These are phyloP conservation scores for Cystobasidiaceae sp. DNA, from an alignment of 1,284 basidiomycete species.

Conservation along the genomic window DNA sequence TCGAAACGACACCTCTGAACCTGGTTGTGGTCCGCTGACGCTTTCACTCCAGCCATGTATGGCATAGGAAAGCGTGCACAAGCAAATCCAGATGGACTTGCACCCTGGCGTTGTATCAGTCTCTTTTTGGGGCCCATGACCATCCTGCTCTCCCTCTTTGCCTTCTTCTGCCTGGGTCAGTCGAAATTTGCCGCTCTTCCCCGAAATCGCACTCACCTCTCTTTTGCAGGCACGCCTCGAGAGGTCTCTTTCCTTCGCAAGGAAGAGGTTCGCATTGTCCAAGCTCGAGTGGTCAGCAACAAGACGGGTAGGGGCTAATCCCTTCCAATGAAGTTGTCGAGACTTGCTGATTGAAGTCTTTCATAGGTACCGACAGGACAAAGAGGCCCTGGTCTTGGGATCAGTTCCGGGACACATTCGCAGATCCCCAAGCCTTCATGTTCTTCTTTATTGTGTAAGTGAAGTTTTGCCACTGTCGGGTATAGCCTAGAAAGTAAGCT, in stretches of 20 bases:
- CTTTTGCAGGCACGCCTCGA: conserved; percentile 33
- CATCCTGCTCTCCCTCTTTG: conserved; percentile 34
- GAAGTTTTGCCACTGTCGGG: too few species aligned
- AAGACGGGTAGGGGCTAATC: neutral
- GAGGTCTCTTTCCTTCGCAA: conserved; percentile 42
- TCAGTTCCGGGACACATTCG: conserved; percentile 41
- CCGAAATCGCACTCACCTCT: neutral
- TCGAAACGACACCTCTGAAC: neutral
- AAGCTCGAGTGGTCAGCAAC: neutral
- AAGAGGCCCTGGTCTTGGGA: conserved; percentile 43
- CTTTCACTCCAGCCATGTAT: conserved; percentile 33
- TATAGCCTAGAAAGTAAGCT: too few species aligned
- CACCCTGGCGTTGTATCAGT: conserved; percentile 37
- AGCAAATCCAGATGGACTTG: conserved; percentile 34
- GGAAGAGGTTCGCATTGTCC: conserved; percentile 29
- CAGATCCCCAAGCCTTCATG: conserved; percentile 41
- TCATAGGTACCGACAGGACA: conserved; percentile 41
- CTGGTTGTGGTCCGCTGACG: neutral
- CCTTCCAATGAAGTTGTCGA: neutral
- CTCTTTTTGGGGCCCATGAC: conserved; percentile 44
- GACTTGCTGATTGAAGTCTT: conserved; percentile 33
- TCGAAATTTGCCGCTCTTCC: neutral
- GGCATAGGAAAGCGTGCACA: conserved; percentile 37
- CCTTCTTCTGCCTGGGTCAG: conserved; percentile 41
- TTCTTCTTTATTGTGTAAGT: conserved; percentile 41